These are phyloP conservation scores for Cucurbita argyrosperma DNA, from an alignment of 306 rosid species.

Conservation along the genomic window DNA sequence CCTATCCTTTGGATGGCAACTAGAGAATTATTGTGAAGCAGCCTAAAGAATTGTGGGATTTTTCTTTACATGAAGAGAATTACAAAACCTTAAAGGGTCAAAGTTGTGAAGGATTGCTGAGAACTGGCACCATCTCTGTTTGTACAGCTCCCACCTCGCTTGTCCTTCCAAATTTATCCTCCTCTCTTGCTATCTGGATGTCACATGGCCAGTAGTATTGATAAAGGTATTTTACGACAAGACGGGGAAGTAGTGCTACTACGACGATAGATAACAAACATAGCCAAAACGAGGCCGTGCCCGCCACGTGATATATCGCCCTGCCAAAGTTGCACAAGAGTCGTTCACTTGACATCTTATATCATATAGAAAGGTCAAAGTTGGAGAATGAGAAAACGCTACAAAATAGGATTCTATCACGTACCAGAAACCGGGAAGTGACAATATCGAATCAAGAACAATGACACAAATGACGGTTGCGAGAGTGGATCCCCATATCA, in stretches of 20 bases:
- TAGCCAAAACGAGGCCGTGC: conserved; percentile 46
- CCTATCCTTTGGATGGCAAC: conserved; percentile 63
- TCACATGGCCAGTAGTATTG: conserved; percentile 52
- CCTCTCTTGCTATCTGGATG: conserved; percentile 74
- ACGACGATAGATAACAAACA: conserved; percentile 43
- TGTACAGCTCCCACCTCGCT: conserved; percentile 36
- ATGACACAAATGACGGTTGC: conserved; percentile 59
- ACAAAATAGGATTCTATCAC: background rate
- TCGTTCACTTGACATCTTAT: too few relatives aligned
- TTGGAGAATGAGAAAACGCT: background rate
- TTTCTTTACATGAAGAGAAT: conserved; percentile 30
- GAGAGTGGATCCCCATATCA: conserved; percentile 76
- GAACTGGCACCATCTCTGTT: conserved; percentile 45
- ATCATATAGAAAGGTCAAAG: too few relatives aligned
- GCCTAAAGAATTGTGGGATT: conserved; percentile 60
- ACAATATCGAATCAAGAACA: conserved; percentile 53
- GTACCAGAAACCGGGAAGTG: conserved; percentile 68
- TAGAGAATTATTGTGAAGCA: conserved; percentile 24
- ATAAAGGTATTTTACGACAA: conserved; percentile 36
- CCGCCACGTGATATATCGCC: conserved; percentile 42
- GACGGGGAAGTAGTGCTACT: conserved; percentile 55
- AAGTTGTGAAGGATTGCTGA: conserved; percentile 23
- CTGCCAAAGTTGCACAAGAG: conserved; percentile 16
- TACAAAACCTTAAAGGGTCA: conserved; percentile 7
- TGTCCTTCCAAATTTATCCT: conserved; percentile 32